These are phyloP conservation scores for Kingdonia uniflora DNA, from an alignment of 164 flowering plant genomes.

Conservation along the genomic window DNA sequence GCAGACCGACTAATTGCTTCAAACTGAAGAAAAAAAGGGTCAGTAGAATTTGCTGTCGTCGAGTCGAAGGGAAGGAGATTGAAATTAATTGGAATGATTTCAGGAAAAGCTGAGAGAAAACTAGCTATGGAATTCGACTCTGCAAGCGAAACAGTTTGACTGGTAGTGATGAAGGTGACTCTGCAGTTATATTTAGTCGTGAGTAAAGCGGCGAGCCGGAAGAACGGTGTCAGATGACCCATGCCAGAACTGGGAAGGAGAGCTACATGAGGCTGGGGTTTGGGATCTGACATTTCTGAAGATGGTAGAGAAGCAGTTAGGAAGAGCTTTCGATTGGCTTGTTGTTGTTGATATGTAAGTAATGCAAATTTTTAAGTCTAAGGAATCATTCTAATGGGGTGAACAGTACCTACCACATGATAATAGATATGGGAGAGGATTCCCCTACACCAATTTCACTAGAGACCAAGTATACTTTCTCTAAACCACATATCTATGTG, in stretches of 20 bases:
- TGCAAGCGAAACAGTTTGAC: constrained; percentile 16
- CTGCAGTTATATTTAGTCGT: constrained; percentile 3
- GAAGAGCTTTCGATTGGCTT: too few species aligned
- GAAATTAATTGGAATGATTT: constrained; percentile 11
- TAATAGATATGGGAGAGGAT: too few species aligned
- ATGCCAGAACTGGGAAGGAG: constrained; percentile 31
- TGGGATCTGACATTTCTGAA: constrained; percentile 7
- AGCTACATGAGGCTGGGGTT: constrained; percentile 17
- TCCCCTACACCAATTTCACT: too few species aligned
- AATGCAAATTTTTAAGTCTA: too few species aligned
- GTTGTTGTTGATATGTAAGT: too few species aligned
- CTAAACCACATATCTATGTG: too few species aligned
- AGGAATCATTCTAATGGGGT: too few species aligned
- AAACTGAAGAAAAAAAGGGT: constrained; percentile 35
- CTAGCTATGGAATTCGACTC: constrained; percentile 10
- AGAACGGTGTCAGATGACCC: constrained; percentile 28
- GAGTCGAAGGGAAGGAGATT: constrained; percentile 16
- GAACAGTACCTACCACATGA: too few species aligned
- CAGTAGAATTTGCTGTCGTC: constrained; percentile 9
- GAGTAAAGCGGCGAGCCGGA: constrained; percentile 17
- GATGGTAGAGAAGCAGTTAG: background rate
- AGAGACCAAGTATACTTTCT: too few species aligned
- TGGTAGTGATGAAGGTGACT: constrained; percentile 12
- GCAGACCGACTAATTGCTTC: constrained; percentile 29
- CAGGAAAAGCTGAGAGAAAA: constrained; percentile 15